Percentiles rank a stretch among this genome's conserved stretches.
phyloP scores from a whole-genome alignment of 345 rosid genomes.

The Angophora floribunda region DNA sequence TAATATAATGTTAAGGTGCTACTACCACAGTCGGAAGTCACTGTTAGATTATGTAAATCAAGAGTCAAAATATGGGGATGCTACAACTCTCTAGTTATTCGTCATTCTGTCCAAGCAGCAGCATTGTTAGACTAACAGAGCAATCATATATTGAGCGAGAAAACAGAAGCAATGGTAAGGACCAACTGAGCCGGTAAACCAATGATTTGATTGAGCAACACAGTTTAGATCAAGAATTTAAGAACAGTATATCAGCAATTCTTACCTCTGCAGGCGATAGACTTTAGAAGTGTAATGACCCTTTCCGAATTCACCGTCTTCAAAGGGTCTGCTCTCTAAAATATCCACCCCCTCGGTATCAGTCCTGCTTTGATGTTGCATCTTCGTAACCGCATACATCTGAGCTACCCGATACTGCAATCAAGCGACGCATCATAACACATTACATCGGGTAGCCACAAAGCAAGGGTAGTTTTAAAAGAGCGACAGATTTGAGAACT shows the following conservation, averaged over 20 bases:
- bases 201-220: background rate
- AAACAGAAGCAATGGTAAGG: background rate
- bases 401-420: conserved; percentile 66
- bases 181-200: background rate
- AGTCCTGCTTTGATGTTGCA: conserved; percentile 52
- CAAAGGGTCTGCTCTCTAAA: conserved; percentile 32
- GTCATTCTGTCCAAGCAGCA: background rate
- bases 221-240: background rate
- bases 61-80: background rate
- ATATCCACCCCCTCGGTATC: conserved; percentile 56
- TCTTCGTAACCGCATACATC: conserved; percentile 53
- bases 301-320: conserved; percentile 34
- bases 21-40: background rate
- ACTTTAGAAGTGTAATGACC: conserved; percentile 54
- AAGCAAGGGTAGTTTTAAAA: background rate
- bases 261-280: conserved; percentile 57
- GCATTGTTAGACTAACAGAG: background rate
- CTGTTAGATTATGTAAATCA: background rate
- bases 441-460: background rate
- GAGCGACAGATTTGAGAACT: background rate
- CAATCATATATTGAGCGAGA: background rate
- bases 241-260: background rate
- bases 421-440: background rate
- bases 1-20: background rate
- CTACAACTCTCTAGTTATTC: background rate